phyloP scores from a whole-genome alignment of 306 rosid genomes.

The Vicia villosa region DNA sequence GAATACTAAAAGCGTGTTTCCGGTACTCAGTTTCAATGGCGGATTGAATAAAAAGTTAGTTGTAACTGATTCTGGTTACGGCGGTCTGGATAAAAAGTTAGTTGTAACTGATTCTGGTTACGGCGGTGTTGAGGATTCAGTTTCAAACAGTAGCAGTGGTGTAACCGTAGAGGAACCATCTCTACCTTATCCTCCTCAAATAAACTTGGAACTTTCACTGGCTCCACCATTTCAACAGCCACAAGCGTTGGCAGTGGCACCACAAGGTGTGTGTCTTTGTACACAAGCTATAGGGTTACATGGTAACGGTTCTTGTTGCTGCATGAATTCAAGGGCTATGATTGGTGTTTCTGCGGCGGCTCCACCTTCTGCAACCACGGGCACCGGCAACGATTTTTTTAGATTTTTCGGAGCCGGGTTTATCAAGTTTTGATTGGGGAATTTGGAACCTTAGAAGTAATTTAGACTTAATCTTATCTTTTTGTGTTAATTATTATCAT shows the following conservation, averaged over 20 bases:
- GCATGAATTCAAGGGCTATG: neutral
- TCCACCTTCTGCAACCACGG: neutral
- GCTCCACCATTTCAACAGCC: conserved; percentile 43
- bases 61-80: neutral
- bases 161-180: conserved; percentile 35
- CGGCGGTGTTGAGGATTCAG: conserved; percentile 31
- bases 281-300: neutral
- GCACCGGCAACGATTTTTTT: neutral
- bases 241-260: too few relatives aligned
- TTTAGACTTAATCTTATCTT: neutral
- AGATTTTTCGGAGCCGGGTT: neutral
- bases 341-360: neutral
- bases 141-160: conserved; percentile 44
- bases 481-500: neutral
- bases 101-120: neutral
- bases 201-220: conserved; percentile 59
- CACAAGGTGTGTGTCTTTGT: conserved; percentile 6
- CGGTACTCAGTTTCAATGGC: neutral
- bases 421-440: neutral
- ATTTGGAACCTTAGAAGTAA: neutral
- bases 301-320: neutral
- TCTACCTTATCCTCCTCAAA: conserved; percentile 14
- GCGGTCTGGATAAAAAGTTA: neutral
- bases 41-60: neutral
- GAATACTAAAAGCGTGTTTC: neutral